Evolutionary conservation across 371 early-diverging fungal species (phyloP).

Genomic region (Lichtheimia ornata): DNA sequence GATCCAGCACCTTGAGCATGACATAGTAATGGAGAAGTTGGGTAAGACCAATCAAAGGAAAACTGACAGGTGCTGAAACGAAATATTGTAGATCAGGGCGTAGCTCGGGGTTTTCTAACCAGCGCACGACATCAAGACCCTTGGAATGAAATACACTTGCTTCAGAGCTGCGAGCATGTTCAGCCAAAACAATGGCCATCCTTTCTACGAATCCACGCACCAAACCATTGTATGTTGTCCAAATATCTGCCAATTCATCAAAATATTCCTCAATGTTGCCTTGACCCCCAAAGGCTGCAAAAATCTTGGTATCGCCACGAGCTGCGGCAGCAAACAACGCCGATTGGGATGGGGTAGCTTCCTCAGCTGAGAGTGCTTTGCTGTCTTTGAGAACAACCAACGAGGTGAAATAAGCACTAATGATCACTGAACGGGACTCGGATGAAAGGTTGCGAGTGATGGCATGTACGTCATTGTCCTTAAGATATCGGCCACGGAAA

Average conservation of each 20-base stretch:
- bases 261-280: constrained; percentile 95
- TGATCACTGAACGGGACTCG: constrained; percentile 65
- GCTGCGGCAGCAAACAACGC: constrained; percentile 68
- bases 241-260: constrained; percentile 85
- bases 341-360: constrained; percentile 55
- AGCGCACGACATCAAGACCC: constrained; percentile 84
- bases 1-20: constrained; percentile 62
- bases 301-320: constrained; percentile 68
- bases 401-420: constrained; percentile 85
- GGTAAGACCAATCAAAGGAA: constrained; percentile 90
- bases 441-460: constrained; percentile 62
- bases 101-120: constrained; percentile 86
- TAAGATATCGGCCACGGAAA: constrained; percentile 74
- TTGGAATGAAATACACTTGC: constrained; percentile 78
- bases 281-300: constrained; percentile 96
- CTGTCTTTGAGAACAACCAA: constrained; percentile 66
- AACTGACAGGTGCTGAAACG: constrained; percentile 82
- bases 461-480: constrained; percentile 86
- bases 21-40: constrained; percentile 85
- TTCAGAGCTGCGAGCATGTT: constrained; percentile 70
- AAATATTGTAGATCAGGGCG: constrained; percentile 85
- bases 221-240: constrained; percentile 80
- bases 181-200: constrained; percentile 74
- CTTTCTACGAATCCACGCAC: constrained; percentile 78
- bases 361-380: constrained; percentile 40